phyloP scores from a whole-genome alignment of 371 early-diverging fungal genomes.

The Mortierella sp. region DNA sequence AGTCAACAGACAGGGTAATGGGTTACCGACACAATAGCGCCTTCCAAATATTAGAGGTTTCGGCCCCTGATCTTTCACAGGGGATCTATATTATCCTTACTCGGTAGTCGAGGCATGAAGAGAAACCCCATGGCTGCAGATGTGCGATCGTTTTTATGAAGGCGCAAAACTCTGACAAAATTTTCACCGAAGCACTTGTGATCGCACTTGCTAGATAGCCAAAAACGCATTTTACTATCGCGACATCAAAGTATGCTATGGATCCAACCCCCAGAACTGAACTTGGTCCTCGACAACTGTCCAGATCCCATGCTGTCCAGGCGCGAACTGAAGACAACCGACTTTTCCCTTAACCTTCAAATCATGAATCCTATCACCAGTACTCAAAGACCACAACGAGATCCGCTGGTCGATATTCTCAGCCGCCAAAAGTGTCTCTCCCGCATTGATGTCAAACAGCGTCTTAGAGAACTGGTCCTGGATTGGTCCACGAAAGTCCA shows the following conservation, averaged over 20 bases:
- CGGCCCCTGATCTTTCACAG: constrained; percentile 45
- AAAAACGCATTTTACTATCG: background rate
- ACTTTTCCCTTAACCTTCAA: constrained; percentile 24
- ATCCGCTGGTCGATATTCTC: constrained; percentile 23
- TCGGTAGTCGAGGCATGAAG: constrained; percentile 55
- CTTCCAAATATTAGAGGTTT: constrained; percentile 45
- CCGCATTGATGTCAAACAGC: constrained; percentile 31
- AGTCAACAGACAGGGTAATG: constrained; percentile 23
- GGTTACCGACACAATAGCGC: constrained; percentile 38
- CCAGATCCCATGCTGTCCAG: constrained; percentile 33
- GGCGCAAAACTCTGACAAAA: background rate
- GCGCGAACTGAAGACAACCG: constrained; percentile 24
- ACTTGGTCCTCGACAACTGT: constrained; percentile 27
- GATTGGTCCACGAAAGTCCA: constrained; percentile 30
- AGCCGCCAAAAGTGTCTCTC: constrained; percentile 40
- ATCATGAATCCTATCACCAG: constrained; percentile 40
- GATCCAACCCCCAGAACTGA: constrained; percentile 28
- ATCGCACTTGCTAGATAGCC: background rate
- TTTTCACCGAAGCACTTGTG: background rate
- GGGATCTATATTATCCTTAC: constrained; percentile 56
- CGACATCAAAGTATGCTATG: background rate
- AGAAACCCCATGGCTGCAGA: background rate
- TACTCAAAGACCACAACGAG: constrained; percentile 49
- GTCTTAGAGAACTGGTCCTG: constrained; percentile 33
- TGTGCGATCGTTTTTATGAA: background rate